Percentiles rank a stretch among this genome's conserved stretches.
Evolutionary conservation across 1,284 basidiomycete genomes (phyloP).

Genomic region (Vanrija sp.): DNA sequence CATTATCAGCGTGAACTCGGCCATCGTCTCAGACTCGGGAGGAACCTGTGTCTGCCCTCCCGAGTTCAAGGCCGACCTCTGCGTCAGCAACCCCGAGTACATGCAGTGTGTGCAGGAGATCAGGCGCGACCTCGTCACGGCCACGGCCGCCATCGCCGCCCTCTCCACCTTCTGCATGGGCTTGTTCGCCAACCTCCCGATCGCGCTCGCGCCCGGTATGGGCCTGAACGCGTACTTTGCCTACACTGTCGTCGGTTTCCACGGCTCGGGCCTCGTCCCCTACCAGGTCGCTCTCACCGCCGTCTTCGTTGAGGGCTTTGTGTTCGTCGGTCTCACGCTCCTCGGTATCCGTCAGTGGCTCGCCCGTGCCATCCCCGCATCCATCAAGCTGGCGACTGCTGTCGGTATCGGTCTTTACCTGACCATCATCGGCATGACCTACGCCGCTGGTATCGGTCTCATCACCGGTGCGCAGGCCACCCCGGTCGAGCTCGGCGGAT

Average conservation of each 20-base stretch:
- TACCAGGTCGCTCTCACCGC: slow-evolving; percentile 81
- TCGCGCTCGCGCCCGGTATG: slow-evolving; percentile 65
- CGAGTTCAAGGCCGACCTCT: slow-evolving; percentile 43
- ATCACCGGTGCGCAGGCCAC: slow-evolving; percentile 71
- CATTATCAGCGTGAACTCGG: slow-evolving; percentile 47
- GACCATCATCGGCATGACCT: slow-evolving; percentile 51
- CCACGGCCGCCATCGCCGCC: slow-evolving; percentile 70
- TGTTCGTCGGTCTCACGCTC: slow-evolving; percentile 77
- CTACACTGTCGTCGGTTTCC: slow-evolving; percentile 80
- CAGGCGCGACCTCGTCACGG: slow-evolving; percentile 57
- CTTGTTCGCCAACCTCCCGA: slow-evolving; percentile 73
- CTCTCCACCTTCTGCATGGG: slow-evolving; percentile 79
- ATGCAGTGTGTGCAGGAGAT: slow-evolving; percentile 63
- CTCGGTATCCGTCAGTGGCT: slow-evolving; percentile 87
- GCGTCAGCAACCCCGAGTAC: slow-evolving; percentile 59
- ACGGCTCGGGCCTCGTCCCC: slow-evolving; percentile 63
- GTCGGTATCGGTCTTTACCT: slow-evolving; percentile 79
- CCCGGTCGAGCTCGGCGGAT: slow-evolving; percentile 77
- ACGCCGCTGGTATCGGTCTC: slow-evolving; percentile 66
- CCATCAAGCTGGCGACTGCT: slow-evolving; percentile 76
- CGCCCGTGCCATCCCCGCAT: slow-evolving; percentile 79
- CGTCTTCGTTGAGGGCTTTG: slow-evolving; percentile 82
- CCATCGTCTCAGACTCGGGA: slow-evolving; percentile 69
- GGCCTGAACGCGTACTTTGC: slow-evolving; percentile 87
- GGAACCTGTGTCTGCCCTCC: slow-evolving; percentile 72